Evolutionary conservation across 2,329 filamentous ascomycete species (phyloP).

Genomic region (Huntiella moniliformis): DNA sequence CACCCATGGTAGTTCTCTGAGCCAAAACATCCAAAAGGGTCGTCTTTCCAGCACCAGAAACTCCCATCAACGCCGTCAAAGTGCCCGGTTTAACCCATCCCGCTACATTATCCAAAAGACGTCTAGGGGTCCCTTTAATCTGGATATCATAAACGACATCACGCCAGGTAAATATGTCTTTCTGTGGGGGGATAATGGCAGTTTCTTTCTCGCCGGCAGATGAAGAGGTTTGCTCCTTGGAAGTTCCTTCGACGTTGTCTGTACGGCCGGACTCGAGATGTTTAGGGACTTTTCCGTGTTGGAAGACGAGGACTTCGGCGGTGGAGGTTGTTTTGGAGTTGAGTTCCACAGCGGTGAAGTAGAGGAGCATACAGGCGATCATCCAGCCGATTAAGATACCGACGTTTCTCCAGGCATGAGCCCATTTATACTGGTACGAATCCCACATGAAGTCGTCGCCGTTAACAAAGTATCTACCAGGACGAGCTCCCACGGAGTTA

Average conservation of each 20-base stretch:
- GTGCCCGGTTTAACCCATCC: slow-evolving; percentile 91
- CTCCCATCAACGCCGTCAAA: slow-evolving; percentile 77
- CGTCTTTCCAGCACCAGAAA: slow-evolving; percentile 85
- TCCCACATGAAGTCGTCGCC: slow-evolving; percentile 41
- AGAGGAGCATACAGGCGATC: slow-evolving; percentile 42
- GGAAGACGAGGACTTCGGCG: slow-evolving; percentile 53
- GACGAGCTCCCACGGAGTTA: slow-evolving; percentile 31
- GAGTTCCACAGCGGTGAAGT: slow-evolving; percentile 44
- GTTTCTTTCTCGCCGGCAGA: neutral
- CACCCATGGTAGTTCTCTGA: slow-evolving; percentile 71
- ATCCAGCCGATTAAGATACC: slow-evolving; percentile 49
- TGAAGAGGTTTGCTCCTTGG: slow-evolving; percentile 9
- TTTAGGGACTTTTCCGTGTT: slow-evolving; percentile 30
- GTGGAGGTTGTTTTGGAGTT: slow-evolving; percentile 44
- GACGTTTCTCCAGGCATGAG: slow-evolving; percentile 47
- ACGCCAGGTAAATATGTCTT: slow-evolving; percentile 56
- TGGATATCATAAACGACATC: slow-evolving; percentile 53
- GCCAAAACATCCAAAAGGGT: slow-evolving; percentile 76
- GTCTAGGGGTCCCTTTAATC: slow-evolving; percentile 56
- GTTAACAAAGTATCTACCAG: slow-evolving; percentile 33
- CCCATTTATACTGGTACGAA: slow-evolving; percentile 37
- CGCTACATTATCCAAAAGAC: slow-evolving; percentile 69
- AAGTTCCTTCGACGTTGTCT: slow-evolving; percentile 12
- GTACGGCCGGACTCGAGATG: slow-evolving; percentile 20
- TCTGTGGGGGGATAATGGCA: slow-evolving; percentile 24